A percentile compares a stretch with the other conserved stretches of the same genome.
phyloP scores from a whole-genome alignment of 331 rosid species.

The Rhamnella rubrinervis region DNA sequence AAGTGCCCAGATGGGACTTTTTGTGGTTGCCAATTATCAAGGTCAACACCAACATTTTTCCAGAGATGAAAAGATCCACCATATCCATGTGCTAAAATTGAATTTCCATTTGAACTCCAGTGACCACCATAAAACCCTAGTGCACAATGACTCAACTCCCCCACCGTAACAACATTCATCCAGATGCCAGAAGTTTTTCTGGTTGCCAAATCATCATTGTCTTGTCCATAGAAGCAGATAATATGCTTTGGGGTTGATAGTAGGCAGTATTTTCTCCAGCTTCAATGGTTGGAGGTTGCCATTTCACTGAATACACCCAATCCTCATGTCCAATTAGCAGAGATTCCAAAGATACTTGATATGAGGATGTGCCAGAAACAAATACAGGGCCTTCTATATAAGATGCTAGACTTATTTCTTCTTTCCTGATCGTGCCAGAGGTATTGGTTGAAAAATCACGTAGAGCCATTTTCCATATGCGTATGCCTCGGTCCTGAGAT shows the following conservation, averaged over 20 bases:
- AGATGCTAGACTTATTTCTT: slow-evolving; percentile 68
- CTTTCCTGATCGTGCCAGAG: slow-evolving; percentile 39
- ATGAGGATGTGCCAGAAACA: slow-evolving; percentile 62
- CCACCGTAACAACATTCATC: slow-evolving; percentile 98
- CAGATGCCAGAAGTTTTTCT: slow-evolving; percentile 87
- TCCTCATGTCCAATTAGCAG: slow-evolving; percentile 95
- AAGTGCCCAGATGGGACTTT: slow-evolving; percentile 98
- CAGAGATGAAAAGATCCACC: slow-evolving; percentile 98
- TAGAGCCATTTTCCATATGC: slow-evolving; percentile 79
- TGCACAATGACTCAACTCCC: slow-evolving; percentile 94
- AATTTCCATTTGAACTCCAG: slow-evolving; percentile 82
- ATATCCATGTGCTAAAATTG: slow-evolving; percentile 93
- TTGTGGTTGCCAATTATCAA: slow-evolving; percentile 83
- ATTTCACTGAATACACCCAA: slow-evolving; percentile 93
- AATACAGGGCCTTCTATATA: slow-evolving; percentile 91
- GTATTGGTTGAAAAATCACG: slow-evolving; percentile 36
- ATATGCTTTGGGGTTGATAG: slow-evolving; percentile 79
- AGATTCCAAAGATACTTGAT: slow-evolving; percentile 89
- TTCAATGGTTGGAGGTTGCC: slow-evolving; percentile 76
- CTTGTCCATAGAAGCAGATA: slow-evolving; percentile 99
- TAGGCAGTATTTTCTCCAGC: slow-evolving; percentile 42
- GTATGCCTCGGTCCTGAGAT: slow-evolving; percentile 88
- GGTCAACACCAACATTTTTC: slow-evolving; percentile 63
- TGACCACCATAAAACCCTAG: slow-evolving; percentile 96
- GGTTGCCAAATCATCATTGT: slow-evolving; percentile 99